Evolutionary conservation across 805 yeast genomes (phyloP).

Genomic region (Spencermartinsiella europaea): DNA sequence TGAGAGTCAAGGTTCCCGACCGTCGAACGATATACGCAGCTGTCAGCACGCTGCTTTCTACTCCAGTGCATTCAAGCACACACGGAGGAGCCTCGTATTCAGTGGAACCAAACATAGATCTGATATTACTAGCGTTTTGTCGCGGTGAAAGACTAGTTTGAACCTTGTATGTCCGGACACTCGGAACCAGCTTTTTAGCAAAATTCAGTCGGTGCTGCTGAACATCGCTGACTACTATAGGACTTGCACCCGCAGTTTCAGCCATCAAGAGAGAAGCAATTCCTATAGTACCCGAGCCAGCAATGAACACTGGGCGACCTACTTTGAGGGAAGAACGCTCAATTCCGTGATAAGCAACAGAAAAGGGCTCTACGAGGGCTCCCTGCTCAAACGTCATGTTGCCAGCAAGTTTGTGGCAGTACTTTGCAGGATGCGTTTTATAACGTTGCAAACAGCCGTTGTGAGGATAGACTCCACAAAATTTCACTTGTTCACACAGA

Average conservation of each 20-base stretch:
- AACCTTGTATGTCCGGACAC: slow-evolving; percentile 40
- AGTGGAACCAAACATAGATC: slow-evolving; percentile 22
- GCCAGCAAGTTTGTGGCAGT: slow-evolving; percentile 73
- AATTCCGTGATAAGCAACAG: slow-evolving; percentile 80
- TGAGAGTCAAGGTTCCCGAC: slow-evolving; percentile 76
- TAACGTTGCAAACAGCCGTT: slow-evolving; percentile 77
- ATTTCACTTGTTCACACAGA: slow-evolving; percentile 78
- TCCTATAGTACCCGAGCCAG: slow-evolving; percentile 92
- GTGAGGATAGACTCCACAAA: slow-evolving; percentile 89
- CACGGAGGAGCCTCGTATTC: slow-evolving; percentile 39
- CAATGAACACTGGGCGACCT: slow-evolving; percentile 66
- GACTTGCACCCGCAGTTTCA: slow-evolving; percentile 63
- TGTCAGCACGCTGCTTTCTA: slow-evolving; percentile 63
- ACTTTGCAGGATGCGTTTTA: slow-evolving; percentile 73
- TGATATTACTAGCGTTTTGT: slow-evolving; percentile 39
- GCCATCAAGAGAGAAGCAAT: slow-evolving; percentile 47
- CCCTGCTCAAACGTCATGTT: slow-evolving; percentile 77
- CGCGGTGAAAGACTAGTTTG: slow-evolving; percentile 47
- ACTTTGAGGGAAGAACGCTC: slow-evolving; percentile 55
- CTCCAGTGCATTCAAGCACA: slow-evolving; percentile 84
- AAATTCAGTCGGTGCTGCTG: slow-evolving; percentile 61
- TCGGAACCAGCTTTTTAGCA: slow-evolving; percentile 48
- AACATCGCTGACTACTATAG: slow-evolving; percentile 64
- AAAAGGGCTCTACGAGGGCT: slow-evolving; percentile 79
- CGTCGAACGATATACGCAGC: slow-evolving; percentile 57